These are phyloP conservation scores for Dothistroma pini DNA, from an alignment of 2,329 filamentous ascomycete genomes.

Conservation along the genomic window DNA sequence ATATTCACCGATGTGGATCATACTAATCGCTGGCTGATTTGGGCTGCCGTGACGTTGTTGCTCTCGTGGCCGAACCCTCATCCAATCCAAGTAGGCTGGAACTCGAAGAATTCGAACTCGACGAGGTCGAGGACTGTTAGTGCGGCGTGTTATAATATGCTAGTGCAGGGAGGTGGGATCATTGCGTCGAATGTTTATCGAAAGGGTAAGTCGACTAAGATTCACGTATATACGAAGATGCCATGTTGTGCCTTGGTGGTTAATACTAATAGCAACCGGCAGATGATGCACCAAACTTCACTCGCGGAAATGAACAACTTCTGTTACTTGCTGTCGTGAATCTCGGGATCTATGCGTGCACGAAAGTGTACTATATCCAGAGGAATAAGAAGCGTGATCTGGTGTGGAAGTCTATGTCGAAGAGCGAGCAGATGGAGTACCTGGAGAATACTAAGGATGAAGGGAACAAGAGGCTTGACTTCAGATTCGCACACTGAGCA, in stretches of 20 bases:
- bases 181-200: slow-evolving; percentile 48
- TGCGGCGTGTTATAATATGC: slow-evolving; percentile 39
- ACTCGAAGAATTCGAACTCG: slow-evolving; percentile 39
- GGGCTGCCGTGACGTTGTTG: slow-evolving; percentile 36
- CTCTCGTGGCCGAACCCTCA: slow-evolving; percentile 42
- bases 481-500: slow-evolving; percentile 31
- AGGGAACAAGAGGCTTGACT: slow-evolving; percentile 35
- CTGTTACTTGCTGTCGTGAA: slow-evolving; percentile 28
- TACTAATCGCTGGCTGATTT: slow-evolving; percentile 39
- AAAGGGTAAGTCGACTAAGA: background rate
- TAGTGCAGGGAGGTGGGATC: slow-evolving; percentile 42
- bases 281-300: slow-evolving; percentile 44
- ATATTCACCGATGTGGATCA: slow-evolving; percentile 31
- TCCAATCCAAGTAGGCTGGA: slow-evolving; percentile 42
- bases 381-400: slow-evolving; percentile 21
- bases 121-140: slow-evolving; percentile 43
- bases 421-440: slow-evolving; percentile 33
- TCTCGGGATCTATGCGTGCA: slow-evolving; percentile 28
- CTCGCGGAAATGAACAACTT: slow-evolving; percentile 38
- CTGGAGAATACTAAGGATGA: slow-evolving; percentile 35
- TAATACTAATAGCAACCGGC: slow-evolving; percentile 34
- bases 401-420: slow-evolving; percentile 38
- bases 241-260: background rate
- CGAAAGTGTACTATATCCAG: slow-evolving; percentile 32
- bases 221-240: background rate